Base-by-base conservation (phyloP, 164 flowering plant species). In the Buxus sempervirens region DNA sequence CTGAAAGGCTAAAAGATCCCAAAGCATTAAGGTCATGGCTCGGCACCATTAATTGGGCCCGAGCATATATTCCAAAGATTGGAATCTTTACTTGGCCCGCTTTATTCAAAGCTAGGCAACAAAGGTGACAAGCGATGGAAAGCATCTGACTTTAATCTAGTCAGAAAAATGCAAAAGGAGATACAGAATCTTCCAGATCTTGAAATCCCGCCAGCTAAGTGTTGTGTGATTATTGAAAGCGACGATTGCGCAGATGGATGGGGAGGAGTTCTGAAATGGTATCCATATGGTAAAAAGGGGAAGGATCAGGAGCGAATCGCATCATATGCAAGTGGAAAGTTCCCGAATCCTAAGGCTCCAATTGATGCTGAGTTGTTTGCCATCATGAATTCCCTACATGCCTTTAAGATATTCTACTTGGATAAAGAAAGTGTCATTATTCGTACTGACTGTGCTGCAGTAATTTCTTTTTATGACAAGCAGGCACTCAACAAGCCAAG, bases 291-390 rank as follows among this genome's bases (percentile, higher is more conserved):
- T 26, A 12, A 7, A 12, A 49, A 54, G 27, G 49, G 5, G 28
- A 55, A 32, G 54, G 27, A 5, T 9, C 27, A 9, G 8, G 69
- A 66, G 23, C 9, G 13, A 8, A 20, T 56, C 2, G 57, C 63
- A 38, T 62, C 70, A 2, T 67, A 57, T n/a, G 54, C 26, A 13
- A 67, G 70, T 18, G 70, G 62, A 7, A 67, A 58, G 16, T 67
- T 67, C 32, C 5, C 20, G 4, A 49, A 51, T 13, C 62, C 63
- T 8, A 67, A 67, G 26, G 36, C 70, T 0, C 32, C 70, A 24
- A 67, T 67, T 32, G 70, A 67, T 36, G 70, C 62, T 4, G 63
- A 67, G 24, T 57, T 67, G n/a, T 36, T 23, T 18, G 63, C 70
- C 7, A 63, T 67, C 63, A 67, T 58, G 63, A 58, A 67, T 27